Percentiles rank a stretch among this genome's conserved stretches.
phyloP scores from a whole-genome alignment of 2,329 filamentous ascomycete genomes.

The Purpureocillium lavendulum region DNA sequence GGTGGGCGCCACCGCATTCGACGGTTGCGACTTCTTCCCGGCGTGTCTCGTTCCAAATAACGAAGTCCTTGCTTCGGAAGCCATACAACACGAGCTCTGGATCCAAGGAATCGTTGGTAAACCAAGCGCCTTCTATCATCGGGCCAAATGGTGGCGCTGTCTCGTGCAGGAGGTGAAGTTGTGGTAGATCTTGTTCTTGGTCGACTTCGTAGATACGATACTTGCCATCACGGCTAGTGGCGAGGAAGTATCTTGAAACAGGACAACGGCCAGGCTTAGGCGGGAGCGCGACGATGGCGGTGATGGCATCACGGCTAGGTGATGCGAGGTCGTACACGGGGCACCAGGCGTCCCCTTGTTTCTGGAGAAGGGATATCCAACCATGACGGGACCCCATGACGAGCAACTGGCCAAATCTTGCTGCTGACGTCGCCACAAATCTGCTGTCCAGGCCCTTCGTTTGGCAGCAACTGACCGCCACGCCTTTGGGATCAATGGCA shows the following conservation, averaged over 20 bases:
- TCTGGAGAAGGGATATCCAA: constrained; percentile 28
- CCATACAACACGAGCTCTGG: constrained; percentile 65
- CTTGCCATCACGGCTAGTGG: constrained; percentile 68
- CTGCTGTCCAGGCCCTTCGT: constrained; percentile 34
- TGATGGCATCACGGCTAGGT: constrained; percentile 56
- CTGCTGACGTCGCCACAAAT: constrained; percentile 41
- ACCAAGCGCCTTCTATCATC: constrained; percentile 65
- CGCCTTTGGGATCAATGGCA: constrained; percentile 24
- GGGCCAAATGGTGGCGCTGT: constrained; percentile 63
- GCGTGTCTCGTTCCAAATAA: constrained; percentile 69
- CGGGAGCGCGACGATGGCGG: constrained; percentile 47
- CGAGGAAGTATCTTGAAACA: constrained; percentile 45
- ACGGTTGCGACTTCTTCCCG: constrained; percentile 63
- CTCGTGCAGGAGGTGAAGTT: constrained; percentile 52
- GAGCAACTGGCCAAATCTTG: constrained; percentile 30
- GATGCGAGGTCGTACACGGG: constrained; percentile 26
- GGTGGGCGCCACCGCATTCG: constrained; percentile 78
- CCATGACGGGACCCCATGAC: constrained; percentile 48
- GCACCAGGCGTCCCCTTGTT: constrained; percentile 15
- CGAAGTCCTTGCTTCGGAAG: constrained; percentile 71
- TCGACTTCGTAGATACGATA: constrained; percentile 55
- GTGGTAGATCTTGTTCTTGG: constrained; percentile 9
- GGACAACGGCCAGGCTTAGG: constrained; percentile 8
- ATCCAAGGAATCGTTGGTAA: constrained; percentile 27
- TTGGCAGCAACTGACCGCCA: constrained; percentile 17